Percentiles rank a stretch among this genome's conserved stretches.
phyloP scores from a whole-genome alignment of 306 rosid genomes.

The Trichosanthes truncata region DNA sequence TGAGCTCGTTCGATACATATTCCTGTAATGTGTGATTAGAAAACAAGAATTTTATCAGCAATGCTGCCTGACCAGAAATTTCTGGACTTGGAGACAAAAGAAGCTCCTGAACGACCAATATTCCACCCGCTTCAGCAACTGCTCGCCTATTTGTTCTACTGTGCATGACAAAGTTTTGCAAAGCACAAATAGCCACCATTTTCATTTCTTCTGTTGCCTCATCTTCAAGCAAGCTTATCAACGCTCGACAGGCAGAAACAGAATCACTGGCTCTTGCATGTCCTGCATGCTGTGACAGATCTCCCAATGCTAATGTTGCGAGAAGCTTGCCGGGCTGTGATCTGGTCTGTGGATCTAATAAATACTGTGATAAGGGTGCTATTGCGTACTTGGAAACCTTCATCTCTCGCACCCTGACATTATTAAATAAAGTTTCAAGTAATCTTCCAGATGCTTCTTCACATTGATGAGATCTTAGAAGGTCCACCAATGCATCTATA shows the following conservation, averaged over 20 bases:
- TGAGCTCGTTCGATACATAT: conserved; percentile 90
- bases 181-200: conserved; percentile 85
- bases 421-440: conserved; percentile 83
- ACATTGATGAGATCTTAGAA: conserved; percentile 88
- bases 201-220: conserved; percentile 94
- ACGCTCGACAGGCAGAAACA: conserved; percentile 91
- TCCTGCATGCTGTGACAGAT: conserved; percentile 85
- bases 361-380: conserved; percentile 88
- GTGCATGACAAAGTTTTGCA: conserved; percentile 95
- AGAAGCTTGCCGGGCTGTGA: conserved; percentile 84
- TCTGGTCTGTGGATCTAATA: conserved; percentile 84
- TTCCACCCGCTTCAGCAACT: conserved; percentile 98
- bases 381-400: conserved; percentile 84
- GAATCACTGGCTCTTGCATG: conserved; percentile 78
- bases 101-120: conserved; percentile 88
- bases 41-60: conserved; percentile 75
- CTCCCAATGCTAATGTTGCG: conserved; percentile 82
- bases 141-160: conserved; percentile 97
- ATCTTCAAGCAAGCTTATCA: conserved; percentile 89
- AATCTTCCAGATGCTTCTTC: conserved; percentile 84
- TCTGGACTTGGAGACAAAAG: conserved; percentile 68
- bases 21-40: conserved; percentile 95
- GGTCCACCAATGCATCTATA: conserved; percentile 69
- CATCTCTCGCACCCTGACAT: conserved; percentile 81
- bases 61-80: conserved; percentile 77